These are phyloP conservation scores for Skeletonema menzelii DNA, from an alignment of 108 stramenopile genomes.

Conservation along the genomic window DNA sequence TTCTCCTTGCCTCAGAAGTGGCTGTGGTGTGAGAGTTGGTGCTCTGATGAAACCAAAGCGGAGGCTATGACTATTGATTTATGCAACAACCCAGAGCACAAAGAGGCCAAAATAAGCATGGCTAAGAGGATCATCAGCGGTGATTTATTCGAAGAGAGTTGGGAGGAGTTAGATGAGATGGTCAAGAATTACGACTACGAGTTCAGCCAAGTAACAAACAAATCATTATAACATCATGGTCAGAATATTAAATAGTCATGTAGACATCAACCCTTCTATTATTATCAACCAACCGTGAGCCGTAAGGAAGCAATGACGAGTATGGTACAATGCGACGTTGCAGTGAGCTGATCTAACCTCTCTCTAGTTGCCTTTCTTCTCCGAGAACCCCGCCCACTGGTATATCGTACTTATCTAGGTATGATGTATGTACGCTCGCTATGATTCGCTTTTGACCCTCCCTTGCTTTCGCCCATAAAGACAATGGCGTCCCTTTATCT, in stretches of 20 bases:
- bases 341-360: no score
- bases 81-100: constrained; percentile 98
- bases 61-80: constrained; percentile 98
- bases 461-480: no score
- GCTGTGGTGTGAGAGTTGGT: constrained; percentile 99
- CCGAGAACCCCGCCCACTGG: no score
- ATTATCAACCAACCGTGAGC: not conserved
- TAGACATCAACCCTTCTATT: no score
- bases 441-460: no score
- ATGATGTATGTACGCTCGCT: no score
- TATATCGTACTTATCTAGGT: no score
- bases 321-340: no score
- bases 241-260: not conserved
- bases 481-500: constrained; percentile 57
- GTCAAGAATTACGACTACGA: constrained; percentile 50
- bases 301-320: not conserved
- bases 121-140: constrained; percentile 96
- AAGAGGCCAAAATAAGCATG: constrained; percentile 99
- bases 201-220: not conserved
- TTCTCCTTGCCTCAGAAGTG: constrained; percentile 96
- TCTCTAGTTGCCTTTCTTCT: not conserved
- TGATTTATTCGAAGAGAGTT: constrained; percentile 93
- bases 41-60: constrained; percentile 94
- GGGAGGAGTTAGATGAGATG: constrained; percentile 97
- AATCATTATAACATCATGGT: not conserved